A percentile compares a stretch with the other conserved stretches of the same genome.
These are phyloP conservation scores for Cucurbita pepo DNA, from an alignment of 306 rosid genomes.

Conservation along the genomic window DNA sequence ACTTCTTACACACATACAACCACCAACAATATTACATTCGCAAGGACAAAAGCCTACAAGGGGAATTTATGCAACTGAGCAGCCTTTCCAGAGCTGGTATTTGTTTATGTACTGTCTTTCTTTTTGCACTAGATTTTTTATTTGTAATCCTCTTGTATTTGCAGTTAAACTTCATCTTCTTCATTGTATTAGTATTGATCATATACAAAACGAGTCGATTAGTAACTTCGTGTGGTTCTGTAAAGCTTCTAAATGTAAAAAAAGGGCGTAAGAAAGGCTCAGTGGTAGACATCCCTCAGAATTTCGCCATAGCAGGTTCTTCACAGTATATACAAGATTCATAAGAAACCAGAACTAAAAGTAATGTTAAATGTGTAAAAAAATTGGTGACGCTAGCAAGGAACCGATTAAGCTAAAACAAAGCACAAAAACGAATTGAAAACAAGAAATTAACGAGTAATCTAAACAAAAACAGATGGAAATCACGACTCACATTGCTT, in stretches of 20 bases:
- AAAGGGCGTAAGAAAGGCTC: neutral
- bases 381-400: neutral
- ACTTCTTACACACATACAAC: neutral
- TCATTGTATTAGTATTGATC: neutral
- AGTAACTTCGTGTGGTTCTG: neutral
- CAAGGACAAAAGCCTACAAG: neutral
- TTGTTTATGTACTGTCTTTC: neutral
- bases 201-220: neutral
- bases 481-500: slow-evolving; percentile 53
- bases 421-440: neutral
- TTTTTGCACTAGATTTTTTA: neutral
- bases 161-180: neutral
- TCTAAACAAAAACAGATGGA: neutral
- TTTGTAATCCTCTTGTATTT: neutral
- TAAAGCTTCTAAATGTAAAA: neutral
- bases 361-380: neutral
- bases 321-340: neutral
- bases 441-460: neutral
- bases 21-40: neutral
- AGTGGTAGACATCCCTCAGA: neutral
- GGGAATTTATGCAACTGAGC: neutral
- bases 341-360: neutral
- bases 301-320: neutral
- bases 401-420: neutral
- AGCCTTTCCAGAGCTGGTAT: neutral